Conservation (phyloP, 2,329 filamentous ascomycete genomes). For the Calonectria hongkongensis region DNA sequence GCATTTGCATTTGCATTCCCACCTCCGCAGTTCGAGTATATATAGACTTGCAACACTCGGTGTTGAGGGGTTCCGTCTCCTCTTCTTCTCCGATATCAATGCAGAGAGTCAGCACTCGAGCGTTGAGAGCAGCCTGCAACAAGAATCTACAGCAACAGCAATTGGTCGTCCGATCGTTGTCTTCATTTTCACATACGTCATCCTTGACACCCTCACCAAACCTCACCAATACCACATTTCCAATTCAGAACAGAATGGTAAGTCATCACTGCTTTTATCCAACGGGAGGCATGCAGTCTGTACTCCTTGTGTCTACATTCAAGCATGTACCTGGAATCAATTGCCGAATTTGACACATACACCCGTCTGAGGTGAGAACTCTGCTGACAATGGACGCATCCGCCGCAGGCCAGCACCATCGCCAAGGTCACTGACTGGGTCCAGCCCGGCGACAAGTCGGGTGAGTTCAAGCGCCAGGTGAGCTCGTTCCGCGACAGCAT, state of each 20-base stretch:
- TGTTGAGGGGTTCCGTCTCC: conserved; percentile 15
- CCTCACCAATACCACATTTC: conserved; percentile 22
- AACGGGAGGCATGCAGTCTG: background rate
- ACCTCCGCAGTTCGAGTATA: conserved; percentile 39
- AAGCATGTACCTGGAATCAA: background rate
- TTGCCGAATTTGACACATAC: background rate
- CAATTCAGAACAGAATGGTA: conserved; percentile 53
- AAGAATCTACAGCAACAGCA: conserved; percentile 37
- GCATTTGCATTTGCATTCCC: conserved; percentile 9
- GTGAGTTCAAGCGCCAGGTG: conserved; percentile 93
- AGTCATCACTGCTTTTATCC: conserved; percentile 16
- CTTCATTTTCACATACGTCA: conserved; percentile 35
- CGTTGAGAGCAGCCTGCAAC: conserved; percentile 41
- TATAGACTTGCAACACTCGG: conserved; percentile 44
- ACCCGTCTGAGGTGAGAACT: conserved; percentile 22
- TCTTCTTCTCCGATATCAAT: conserved; percentile 46
- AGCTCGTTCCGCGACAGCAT: conserved; percentile 90
- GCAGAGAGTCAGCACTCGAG: conserved; percentile 47
- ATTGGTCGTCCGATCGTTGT: conserved; percentile 37
- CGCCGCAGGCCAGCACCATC: conserved; percentile 46
- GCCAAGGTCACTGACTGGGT: conserved; percentile 87
- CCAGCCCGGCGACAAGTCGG: conserved; percentile 82
- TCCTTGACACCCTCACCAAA: conserved; percentile 17
- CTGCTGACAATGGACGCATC: conserved; percentile 36
- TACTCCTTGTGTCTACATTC: background rate